Base-by-base conservation (phyloP, 345 rosid species). In the Aquilaria yunnanensis region DNA sequence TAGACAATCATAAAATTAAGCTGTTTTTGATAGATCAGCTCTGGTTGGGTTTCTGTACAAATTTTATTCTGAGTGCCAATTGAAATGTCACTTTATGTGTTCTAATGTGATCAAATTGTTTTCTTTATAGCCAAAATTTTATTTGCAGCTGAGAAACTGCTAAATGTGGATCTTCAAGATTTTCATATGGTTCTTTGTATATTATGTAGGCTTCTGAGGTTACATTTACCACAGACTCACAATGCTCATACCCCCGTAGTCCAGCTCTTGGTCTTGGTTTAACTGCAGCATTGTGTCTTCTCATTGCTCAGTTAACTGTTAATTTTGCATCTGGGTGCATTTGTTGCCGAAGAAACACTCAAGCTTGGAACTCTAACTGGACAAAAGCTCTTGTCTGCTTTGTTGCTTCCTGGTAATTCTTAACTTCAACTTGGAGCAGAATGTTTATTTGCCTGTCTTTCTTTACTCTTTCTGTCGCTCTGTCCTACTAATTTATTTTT, bases 261-360 rank as follows among this genome's bases (percentile, higher is more conserved):
- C 88, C 89, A 41, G 97, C 97, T 32, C 75, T 75, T 16, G 74
- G 73, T 32, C 88, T 86, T 70, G 96, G 97, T 41, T 65, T 90
- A 66, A 71, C 85, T 57, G 77, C 99, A 12, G 91, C 97, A 10
- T 57, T 76, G 47, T 67, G 83, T 23, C 87, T 93, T 57, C 12
- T 85, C 78, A 56, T 86, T 59, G 89, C 96, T 59, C 94, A 90
- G 74, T 70, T 90, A 29, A 71, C 80, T 34, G 76, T 73, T 2
- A 90, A 80, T 47, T 72, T 77, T 10, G 78, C 87, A 53, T 81
- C 79, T 23, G 90, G 98, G 13, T 90, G 98, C 70, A 37, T 88
- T 67, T 93, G 96, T 76, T 90, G 96, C 83, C 76, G 70, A 75
- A 80, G 81, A 74, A 72, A 74, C 60, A 79, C 77, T 10, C 56